Base-by-base conservation (phyloP, 2,329 filamentous ascomycete genomes). In the Pyrenochaeta sp. region DNA sequence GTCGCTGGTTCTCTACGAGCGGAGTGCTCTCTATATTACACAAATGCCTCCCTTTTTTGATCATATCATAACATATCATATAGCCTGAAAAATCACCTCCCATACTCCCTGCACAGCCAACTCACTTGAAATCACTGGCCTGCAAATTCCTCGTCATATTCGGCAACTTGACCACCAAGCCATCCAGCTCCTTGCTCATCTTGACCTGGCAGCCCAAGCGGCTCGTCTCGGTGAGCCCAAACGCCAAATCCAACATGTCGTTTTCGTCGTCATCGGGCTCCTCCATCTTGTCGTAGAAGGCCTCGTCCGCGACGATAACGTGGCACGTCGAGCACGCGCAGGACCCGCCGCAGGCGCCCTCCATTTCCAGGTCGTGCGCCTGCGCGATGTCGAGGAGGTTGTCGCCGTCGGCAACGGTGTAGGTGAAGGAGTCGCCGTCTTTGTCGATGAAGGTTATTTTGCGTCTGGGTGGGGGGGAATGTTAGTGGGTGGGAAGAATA, bases 351-450 rank as follows among this genome's bases (percentile, higher is more conserved):
- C 94, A 99, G 9, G 94, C 94, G 50, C 94, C 92, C 78, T 99
- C 94, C 93, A 99, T 97, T 72, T 99, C 94, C 28, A 99, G 78
- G 66, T 97, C 93, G 72, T 97, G 84, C 31, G 88, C 90, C 71
- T 96, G 93, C 15, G 93, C 94, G 65, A 99, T 93, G 65, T 97
- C 93, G 41, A 99, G 81, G 40, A 99, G 78, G 72, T 99, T 99
- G 73, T 96, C 91, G 35, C 94, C 94, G 60, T 88, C 85, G 10
- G 84, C 79, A 7, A 96, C 93, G 47, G 87, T 85, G 62, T 96
- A 84, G 48, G 87, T 89, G 70, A 89, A 81, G 55, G 85, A 80
- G 20, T 83, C 77, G 36, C 86, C 86, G 14, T 96, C 91, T 74
- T 97, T 96, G 72, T 96, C 92, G 58, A 97, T 82, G 69, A 97